phyloP scores from a whole-genome alignment of 2,329 filamentous ascomycete species.

The Fusarium redolens region DNA sequence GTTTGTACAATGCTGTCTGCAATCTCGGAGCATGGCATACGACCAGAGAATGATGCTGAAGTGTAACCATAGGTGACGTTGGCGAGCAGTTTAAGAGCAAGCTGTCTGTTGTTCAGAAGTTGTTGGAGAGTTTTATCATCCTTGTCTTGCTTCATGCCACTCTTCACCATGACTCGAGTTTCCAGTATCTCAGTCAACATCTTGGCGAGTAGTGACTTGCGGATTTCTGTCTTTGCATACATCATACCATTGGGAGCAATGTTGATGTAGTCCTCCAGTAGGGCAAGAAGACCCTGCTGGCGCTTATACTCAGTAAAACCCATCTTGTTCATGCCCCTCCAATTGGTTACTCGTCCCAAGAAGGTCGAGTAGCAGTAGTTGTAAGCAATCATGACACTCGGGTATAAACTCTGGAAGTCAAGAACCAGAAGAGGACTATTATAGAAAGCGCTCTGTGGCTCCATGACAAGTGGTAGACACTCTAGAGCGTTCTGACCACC shows the following conservation, averaged over 20 bases:
- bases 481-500: conserved; percentile 94
- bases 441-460: conserved; percentile 95
- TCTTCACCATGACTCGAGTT: conserved; percentile 97
- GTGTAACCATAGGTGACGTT: conserved; percentile 99
- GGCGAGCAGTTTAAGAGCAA: conserved; percentile 95
- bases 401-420: conserved; percentile 96
- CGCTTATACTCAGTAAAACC: conserved; percentile 90
- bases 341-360: conserved; percentile 83
- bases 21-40: conserved; percentile 98
- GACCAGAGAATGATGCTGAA: conserved; percentile 93
- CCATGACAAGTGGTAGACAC: conserved; percentile 95
- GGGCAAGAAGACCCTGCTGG: conserved; percentile 76
- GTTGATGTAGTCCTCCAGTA: conserved; percentile 88
- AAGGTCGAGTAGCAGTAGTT: conserved; percentile 99
- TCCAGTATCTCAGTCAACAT: conserved; percentile 97
- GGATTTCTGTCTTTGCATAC: conserved; percentile 86
- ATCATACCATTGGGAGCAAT: conserved; percentile 97
- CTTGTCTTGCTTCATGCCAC: conserved; percentile 93
- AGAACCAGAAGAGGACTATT: conserved; percentile 88
- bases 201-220: conserved; percentile 91
- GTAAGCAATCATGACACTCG: conserved; percentile 98
- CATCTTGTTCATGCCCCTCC: conserved; percentile 95
- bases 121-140: conserved; percentile 87
- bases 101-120: conserved; percentile 90
- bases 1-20: conserved; percentile 98